Conservation (phyloP, 164 flowering plant genomes). For the Umbellularia californica region DNA sequence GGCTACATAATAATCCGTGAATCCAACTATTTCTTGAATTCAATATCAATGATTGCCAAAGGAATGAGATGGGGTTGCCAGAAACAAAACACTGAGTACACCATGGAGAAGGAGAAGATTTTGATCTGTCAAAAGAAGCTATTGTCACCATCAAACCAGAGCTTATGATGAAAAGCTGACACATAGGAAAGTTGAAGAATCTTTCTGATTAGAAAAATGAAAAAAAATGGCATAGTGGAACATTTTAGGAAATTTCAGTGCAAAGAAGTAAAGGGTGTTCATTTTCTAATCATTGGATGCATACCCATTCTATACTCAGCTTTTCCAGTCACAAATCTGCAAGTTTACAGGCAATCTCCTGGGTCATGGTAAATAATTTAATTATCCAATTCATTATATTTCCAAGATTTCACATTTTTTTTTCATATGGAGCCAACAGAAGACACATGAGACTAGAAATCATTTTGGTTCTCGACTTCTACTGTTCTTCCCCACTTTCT, state of each 20-base stretch:
- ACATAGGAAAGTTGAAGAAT: background rate
- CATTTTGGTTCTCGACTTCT: too few relatives aligned
- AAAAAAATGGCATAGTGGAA: background rate
- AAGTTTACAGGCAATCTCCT: background rate
- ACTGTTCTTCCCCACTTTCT: too few relatives aligned
- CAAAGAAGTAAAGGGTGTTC: background rate
- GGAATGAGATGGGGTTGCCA: slow-evolving; percentile 90
- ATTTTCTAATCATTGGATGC: background rate
- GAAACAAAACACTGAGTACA: slow-evolving; percentile 69
- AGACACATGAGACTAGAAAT: too few relatives aligned
- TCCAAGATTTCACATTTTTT: too few relatives aligned
- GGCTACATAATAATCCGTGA: slow-evolving; percentile 83
- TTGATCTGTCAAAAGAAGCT: slow-evolving; percentile 86
- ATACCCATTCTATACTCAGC: background rate
- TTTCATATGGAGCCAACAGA: too few relatives aligned
- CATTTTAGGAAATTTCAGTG: background rate
- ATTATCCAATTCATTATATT: too few relatives aligned
- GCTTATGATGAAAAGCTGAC: slow-evolving; percentile 1
- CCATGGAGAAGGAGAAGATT: slow-evolving; percentile 64
- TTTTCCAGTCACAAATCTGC: background rate
- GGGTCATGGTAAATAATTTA: too few relatives aligned
- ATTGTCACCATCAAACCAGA: slow-evolving; percentile 59
- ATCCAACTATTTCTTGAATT: slow-evolving; percentile 66
- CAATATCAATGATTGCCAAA: slow-evolving; percentile 58
- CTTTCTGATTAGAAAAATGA: background rate